Percentiles rank a stretch among this genome's conserved stretches.
Evolutionary conservation across 495 filamentous ascomycete species (phyloP).

Genomic region (Penicillium herquei): DNA sequence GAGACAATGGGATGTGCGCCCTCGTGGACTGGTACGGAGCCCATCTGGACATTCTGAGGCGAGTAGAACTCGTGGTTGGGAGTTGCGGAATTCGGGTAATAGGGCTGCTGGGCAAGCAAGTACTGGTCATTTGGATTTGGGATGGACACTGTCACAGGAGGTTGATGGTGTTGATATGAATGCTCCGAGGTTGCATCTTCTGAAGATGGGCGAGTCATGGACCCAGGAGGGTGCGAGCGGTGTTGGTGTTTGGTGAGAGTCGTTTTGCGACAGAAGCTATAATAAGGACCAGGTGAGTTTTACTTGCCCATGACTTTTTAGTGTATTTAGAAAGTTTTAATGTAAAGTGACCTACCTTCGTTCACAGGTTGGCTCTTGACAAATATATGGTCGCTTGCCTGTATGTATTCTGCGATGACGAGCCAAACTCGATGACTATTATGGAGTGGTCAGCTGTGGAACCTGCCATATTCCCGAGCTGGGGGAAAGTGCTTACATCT

Average conservation of each 20-base stretch:
- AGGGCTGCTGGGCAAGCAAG: conserved; percentile 40
- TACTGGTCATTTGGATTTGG: conserved; percentile 41
- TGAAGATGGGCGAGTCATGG: conserved; percentile 42
- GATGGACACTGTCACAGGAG: conserved; percentile 28
- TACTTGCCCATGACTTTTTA: not conserved
- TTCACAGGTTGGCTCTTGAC: conserved; percentile 71
- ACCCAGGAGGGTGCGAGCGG: conserved; percentile 64
- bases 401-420: conserved; percentile 86
- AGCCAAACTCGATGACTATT: conserved; percentile 81
- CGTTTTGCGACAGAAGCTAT: conserved; percentile 83
- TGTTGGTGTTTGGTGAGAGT: conserved; percentile 83
- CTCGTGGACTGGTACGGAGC: conserved; percentile 31
- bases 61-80: conserved; percentile 42
- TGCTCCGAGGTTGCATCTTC: conserved; percentile 44
- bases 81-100: conserved; percentile 36
- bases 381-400: conserved; percentile 81
- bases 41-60: conserved; percentile 34
- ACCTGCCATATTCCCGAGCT: not conserved
- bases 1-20: conserved; percentile 28
- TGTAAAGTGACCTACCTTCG: conserved; percentile 60
- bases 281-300: not conserved
- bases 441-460: not conserved
- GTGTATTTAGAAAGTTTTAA: conserved; percentile 1
- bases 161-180: conserved; percentile 35
- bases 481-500: conserved; percentile 58